Evolutionary conservation across 2,329 filamentous ascomycete species (phyloP), one percentile per base, ranked within the genome.

Genomic region (Hypoxylon sp.): DNA sequence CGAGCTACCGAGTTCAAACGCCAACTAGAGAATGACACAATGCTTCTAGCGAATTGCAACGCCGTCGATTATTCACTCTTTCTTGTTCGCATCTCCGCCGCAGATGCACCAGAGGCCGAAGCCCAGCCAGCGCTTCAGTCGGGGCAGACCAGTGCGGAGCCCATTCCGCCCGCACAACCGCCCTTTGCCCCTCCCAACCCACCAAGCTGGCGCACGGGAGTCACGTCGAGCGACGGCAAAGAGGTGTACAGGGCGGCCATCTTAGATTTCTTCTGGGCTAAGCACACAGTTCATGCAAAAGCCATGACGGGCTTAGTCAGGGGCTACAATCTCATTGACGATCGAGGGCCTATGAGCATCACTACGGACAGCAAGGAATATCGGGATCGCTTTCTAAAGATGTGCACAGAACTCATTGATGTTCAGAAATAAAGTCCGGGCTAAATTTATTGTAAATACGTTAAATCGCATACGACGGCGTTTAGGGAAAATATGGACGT

Each of bases 191-290:
- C 79, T 0, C 77, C 79, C 0, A 50, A 63, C 0, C 78, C 79
- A 2, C 78, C 79, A 82, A 79, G 79, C 5, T 93, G 91, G 91
- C 82, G 90, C 10, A 85, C 81, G 0, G 91, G 91, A 0, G 74
- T 93, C 0, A 71, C 79, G 0, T 91, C 89, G 9, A 81, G 84
- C 0, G 88, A 92, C 72, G 87, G 87, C 0, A 87, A 87, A 71
- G 91, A 89, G 82, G 81, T 89, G 11, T 93, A 92, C 73, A 85
- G 91, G 2, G 89, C 86, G 2, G 85, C 90, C 0, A 79, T 93
- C 13, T 81, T 93, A 34, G 91, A 93, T 77, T 93, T 94, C 79
- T 93, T 93, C 81, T 93, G 91, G 91, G 87, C 90, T 0, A 92
- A 91, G 78, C 90, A 93, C 77, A 90, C 90, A 71, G 73, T 89